Percentiles rank a stretch among this genome's conserved stretches.
phyloP scores from a whole-genome alignment of 257 asterid genomes.

The Anisodus tanguticus region DNA sequence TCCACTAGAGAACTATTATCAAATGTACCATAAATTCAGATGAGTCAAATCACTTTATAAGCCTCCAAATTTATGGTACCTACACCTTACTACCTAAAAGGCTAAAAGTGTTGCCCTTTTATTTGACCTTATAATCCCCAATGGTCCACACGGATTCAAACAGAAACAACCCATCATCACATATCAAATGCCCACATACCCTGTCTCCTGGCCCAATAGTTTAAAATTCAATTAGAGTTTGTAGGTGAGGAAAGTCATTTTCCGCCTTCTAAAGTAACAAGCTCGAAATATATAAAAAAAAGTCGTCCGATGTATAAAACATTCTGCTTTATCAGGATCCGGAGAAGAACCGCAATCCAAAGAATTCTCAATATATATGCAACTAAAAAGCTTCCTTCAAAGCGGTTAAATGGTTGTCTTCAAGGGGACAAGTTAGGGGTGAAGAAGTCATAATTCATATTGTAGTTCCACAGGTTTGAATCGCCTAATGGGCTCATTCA shows the following conservation, averaged over 20 bases:
- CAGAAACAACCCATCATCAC: slow-evolving; percentile 3
- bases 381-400: too few relatives aligned
- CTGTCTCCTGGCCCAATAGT: slow-evolving; percentile 1
- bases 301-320: too few relatives aligned
- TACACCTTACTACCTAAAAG: background rate
- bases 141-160: background rate
- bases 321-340: too few relatives aligned
- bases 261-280: background rate
- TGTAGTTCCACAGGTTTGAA: background rate
- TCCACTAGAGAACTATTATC: background rate
- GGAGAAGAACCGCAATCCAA: too few relatives aligned
- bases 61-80: slow-evolving; percentile 10
- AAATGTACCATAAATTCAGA: background rate
- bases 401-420: background rate
- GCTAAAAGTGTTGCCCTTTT: background rate
- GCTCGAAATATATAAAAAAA: too few relatives aligned
- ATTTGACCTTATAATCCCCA: background rate
- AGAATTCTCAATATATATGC: too few relatives aligned
- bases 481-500: background rate
- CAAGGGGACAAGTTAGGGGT: background rate
- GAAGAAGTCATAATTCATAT: background rate
- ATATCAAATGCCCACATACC: slow-evolving; percentile 6
- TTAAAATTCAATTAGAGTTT: background rate
- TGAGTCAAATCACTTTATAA: slow-evolving; percentile 13
- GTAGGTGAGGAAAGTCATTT: background rate